Base-by-base conservation (phyloP, 805 yeast species). In the Torulaspora maleeae region DNA sequence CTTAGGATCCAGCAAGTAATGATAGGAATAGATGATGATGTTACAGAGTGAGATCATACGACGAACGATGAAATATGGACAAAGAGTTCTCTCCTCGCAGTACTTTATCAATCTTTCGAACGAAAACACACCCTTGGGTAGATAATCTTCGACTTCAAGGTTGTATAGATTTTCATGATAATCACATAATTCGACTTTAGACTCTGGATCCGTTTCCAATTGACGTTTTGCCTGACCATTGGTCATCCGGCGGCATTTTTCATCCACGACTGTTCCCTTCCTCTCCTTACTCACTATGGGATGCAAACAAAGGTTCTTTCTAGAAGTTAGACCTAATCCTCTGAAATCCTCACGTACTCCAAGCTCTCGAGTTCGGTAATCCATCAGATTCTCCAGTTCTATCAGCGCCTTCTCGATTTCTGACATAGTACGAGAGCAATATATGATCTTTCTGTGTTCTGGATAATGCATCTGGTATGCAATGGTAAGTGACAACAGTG, bases 371-470 rank as follows among this genome's bases (percentile, higher is more conserved):
- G 89, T 68, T 54, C 99, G 76, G 61, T 77, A 93, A 44, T 80
- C 86, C 98, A 93, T 93, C 57, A 93, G 73, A 45, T 79, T 80
- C 50, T 86, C 82, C 71, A 93, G 73, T 70, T 93, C 99, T 6
- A 91, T 87, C 60, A 93, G 70, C 0, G 99, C 97, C 68, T 93
- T 93, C 69, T 93, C 99, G 63, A 93, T 93, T 70, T 93, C 99
- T 9, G 97, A 87, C 98, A 93, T 93, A 27, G 99, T 93, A 76
- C 99, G 98, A 4, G 99, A 93, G 67, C 99, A 93, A 68, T 93
- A 93, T 5, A 93, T 87, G 54, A 93, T 82, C 73, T 91, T 93
- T 45, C 69, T 71, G 60, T 88, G 96, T 59, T 91, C 97, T 8
- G 96, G 95, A 63, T 91, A 90, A 61, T 78, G 79, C 86, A 87